phyloP scores from a whole-genome alignment of 2,329 filamentous ascomycete genomes.

The Camptophora hylomeconis region DNA sequence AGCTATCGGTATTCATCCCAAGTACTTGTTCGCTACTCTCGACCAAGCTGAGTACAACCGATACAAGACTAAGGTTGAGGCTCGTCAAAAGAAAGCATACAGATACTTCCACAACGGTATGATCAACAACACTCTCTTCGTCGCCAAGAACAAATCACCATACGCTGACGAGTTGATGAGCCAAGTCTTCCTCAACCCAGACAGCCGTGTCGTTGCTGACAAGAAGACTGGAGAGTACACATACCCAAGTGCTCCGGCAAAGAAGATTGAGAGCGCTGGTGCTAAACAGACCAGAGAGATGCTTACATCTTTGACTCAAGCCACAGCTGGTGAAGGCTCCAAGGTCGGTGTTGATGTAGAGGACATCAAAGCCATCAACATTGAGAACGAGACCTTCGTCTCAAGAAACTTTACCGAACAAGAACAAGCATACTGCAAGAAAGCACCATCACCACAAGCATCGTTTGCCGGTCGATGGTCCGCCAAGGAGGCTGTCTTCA shows the following conservation, averaged over 20 bases:
- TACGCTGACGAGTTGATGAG: conserved; percentile 80
- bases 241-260: conserved; percentile 58
- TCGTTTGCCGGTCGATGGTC: conserved; percentile 94
- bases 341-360: conserved; percentile 93
- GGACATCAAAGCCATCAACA: conserved; percentile 73
- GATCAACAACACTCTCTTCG: conserved; percentile 96
- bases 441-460: conserved; percentile 66
- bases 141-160: conserved; percentile 82
- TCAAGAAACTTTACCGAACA: conserved; percentile 82
- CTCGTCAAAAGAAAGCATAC: conserved; percentile 96
- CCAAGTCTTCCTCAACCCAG: conserved; percentile 84
- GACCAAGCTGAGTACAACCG: conserved; percentile 69
- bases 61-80: conserved; percentile 80
- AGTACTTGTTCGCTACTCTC: conserved; percentile 89
- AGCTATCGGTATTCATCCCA: conserved; percentile 91
- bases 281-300: conserved; percentile 57
- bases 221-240: conserved; percentile 73
- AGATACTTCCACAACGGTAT: conserved; percentile 96
- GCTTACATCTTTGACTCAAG: conserved; percentile 63
- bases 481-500: conserved; percentile 98
- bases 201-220: conserved; percentile 70
- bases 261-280: conserved; percentile 44
- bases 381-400: conserved; percentile 86
- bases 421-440: conserved; percentile 78
- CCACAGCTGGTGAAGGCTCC: conserved; percentile 48